A percentile compares a stretch with the other conserved stretches of the same genome.
phyloP scores from a whole-genome alignment of 176 grass and related monocot genomes.

The Eleusine coracana region DNA sequence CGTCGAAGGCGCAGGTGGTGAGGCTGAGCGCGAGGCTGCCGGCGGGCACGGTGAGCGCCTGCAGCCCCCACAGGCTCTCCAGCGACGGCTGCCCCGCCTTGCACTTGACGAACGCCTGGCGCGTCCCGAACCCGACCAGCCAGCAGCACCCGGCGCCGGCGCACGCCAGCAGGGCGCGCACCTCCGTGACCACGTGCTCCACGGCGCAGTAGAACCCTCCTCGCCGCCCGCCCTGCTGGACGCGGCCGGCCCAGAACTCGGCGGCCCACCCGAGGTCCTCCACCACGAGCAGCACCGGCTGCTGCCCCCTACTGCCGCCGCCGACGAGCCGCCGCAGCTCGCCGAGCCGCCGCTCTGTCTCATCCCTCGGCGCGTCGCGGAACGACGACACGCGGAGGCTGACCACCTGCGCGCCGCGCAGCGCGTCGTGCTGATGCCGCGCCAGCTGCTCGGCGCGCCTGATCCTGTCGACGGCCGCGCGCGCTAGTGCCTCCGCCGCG shows the following conservation, averaged over 20 bases:
- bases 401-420: conserved; percentile 59
- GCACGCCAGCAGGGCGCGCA: conserved; percentile 48
- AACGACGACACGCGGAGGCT: conserved; percentile 74
- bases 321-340: conserved; percentile 69
- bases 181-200: conserved; percentile 75
- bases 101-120: conserved; percentile 76
- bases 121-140: conserved; percentile 77
- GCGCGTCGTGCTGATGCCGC: conserved; percentile 39
- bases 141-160: conserved; percentile 31
- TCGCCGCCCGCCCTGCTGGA: conserved; percentile 43
- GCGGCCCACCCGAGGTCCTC: conserved; percentile 80
- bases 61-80: conserved; percentile 78
- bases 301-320: conserved; percentile 31
- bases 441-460: conserved; percentile 50
- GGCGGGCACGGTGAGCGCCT: conserved; percentile 65
- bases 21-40: conserved; percentile 75
- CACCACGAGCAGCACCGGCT: conserved; percentile 54
- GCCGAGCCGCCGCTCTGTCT: conserved; percentile 65
- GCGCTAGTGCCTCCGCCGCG: conserved; percentile 54
- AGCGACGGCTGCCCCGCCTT: conserved; percentile 70
- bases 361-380: conserved; percentile 55
- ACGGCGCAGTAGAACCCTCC: conserved; percentile 64
- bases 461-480: conserved; percentile 57
- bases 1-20: conserved; percentile 63
- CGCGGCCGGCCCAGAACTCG: conserved; percentile 58